Percentiles rank a stretch among this genome's conserved stretches.
phyloP scores from a whole-genome alignment of 768 basidiomycete genomes.

The Hericium erinaceus region DNA sequence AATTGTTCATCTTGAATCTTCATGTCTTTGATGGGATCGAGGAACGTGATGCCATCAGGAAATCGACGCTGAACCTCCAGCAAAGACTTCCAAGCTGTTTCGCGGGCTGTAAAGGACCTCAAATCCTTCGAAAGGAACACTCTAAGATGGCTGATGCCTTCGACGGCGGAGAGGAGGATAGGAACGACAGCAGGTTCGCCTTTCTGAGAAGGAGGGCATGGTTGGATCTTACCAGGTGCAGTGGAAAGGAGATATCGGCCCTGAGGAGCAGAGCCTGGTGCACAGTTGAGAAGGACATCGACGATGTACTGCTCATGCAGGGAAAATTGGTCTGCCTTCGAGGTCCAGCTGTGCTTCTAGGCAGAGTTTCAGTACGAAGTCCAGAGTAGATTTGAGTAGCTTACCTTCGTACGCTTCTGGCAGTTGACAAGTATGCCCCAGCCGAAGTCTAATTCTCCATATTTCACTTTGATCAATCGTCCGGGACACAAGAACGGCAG shows the following conservation, averaged over 20 bases:
- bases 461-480: conserved; percentile 83
- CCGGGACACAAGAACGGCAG: conserved; percentile 90
- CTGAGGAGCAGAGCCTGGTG: conserved; percentile 47
- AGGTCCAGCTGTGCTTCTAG: conserved; percentile 53
- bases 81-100: conserved; percentile 85
- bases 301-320: conserved; percentile 89
- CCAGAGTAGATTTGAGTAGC: conserved; percentile 2
- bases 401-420: conserved; percentile 78
- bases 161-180: conserved; percentile 77
- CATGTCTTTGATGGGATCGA: conserved; percentile 94
- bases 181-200: conserved; percentile 83
- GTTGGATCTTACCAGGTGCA: conserved; percentile 62
- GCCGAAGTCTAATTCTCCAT: conserved; percentile 84
- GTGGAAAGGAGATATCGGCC: conserved; percentile 46
- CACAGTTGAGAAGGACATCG: conserved; percentile 83
- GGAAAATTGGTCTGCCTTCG: conserved; percentile 59
- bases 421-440: conserved; percentile 95
- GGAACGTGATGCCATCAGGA: conserved; percentile 73
- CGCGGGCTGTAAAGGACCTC: conserved; percentile 61
- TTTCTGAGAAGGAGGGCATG: conserved; percentile 62
- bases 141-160: conserved; percentile 79
- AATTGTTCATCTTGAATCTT: conserved; percentile 93
- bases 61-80: conserved; percentile 87
- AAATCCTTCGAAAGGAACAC: conserved; percentile 88
- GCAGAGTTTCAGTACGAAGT: neutral